These are phyloP conservation scores for Cyphellophora attinorum DNA, from an alignment of 2,329 filamentous ascomycete species.

Conservation along the genomic window DNA sequence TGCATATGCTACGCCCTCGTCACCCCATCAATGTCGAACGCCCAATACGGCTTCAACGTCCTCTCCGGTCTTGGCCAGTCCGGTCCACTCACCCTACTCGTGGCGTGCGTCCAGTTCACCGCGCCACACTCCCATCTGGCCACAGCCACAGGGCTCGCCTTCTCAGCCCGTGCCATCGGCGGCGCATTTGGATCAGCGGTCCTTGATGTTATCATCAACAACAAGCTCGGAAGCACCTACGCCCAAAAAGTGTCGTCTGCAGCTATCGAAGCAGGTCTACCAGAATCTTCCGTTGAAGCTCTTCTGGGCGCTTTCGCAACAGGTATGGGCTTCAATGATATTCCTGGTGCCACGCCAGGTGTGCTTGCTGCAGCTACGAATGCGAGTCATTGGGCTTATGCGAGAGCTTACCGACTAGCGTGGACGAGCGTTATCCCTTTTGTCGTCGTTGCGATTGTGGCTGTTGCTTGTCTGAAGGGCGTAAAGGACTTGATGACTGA, in stretches of 20 bases:
- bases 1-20: conserved; percentile 39
- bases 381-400: conserved; percentile 37
- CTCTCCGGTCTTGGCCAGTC: conserved; percentile 40
- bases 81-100: conserved; percentile 41
- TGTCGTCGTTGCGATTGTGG: conserved; percentile 38
- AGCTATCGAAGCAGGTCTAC: conserved; percentile 35
- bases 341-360: conserved; percentile 28
- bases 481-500: conserved; percentile 46
- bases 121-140: conserved; percentile 44
- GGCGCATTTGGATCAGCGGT: conserved; percentile 46
- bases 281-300: conserved; percentile 25
- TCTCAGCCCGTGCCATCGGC: conserved; percentile 44
- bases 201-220: conserved; percentile 42
- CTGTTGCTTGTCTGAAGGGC: conserved; percentile 35
- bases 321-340: conserved; percentile 21
- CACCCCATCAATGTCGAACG: conserved; percentile 32
- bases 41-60: conserved; percentile 40
- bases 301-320: conserved; percentile 31
- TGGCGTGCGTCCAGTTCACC: conserved; percentile 44
- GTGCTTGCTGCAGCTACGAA: conserved; percentile 29
- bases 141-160: conserved; percentile 44
- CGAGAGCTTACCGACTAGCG: conserved; percentile 39
- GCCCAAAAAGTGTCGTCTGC: conserved; percentile 30
- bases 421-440: conserved; percentile 45
- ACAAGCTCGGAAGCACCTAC: conserved; percentile 33